Base-by-base conservation (phyloP, 2,329 filamentous ascomycete species). In the Alternaria metachromatica region DNA sequence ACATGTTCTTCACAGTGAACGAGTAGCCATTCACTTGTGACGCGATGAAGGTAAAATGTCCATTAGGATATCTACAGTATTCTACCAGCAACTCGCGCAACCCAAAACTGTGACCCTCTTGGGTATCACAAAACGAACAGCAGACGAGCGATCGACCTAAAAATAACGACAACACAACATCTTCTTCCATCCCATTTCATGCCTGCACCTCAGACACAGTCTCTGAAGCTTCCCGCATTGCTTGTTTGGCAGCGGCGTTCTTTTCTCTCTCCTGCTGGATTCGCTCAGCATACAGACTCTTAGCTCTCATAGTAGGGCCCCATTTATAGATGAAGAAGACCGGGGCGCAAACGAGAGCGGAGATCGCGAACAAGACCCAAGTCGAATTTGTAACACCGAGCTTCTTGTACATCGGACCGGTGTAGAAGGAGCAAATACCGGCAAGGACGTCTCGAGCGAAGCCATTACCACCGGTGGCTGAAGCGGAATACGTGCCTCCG, bases 381-480 rank as follows among this genome's bases (percentile, higher is more conserved):
- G 64, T 71, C 9, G 71, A 63, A 18, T 74, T 75, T 55, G 67
- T 57, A 3, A 69, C 66, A 9, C 72, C 69, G 12, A 78, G 70
- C 10, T 63, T 72, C 54, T 74, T 67, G 65, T 76, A 78, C 72
- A 78, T 74, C 6, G 89, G 66, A 0, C 71, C 70, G 3, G 73
- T 75, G 58, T 77, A 78, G 56, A 92, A 84, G 0, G 90, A 91
- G 9, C 91, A 86, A 5, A 92, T 83, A 76, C 91, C 91, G 3
- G 91, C 91, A 0, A 93, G 82, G 75, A 93, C 89, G 74, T 94
- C 91, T 67, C 91, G 85, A 2, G 89, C 85, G 82, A 91, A 93
- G 1, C 90, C 91, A 65, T 94, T 93, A 13, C 91, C 91, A 45
- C 91, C 91, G 0, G 91, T 93, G 0, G 91, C 91, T 0, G 90